phyloP scores from a whole-genome alignment of 352 stramenopile species.

The Pythium biforme region DNA sequence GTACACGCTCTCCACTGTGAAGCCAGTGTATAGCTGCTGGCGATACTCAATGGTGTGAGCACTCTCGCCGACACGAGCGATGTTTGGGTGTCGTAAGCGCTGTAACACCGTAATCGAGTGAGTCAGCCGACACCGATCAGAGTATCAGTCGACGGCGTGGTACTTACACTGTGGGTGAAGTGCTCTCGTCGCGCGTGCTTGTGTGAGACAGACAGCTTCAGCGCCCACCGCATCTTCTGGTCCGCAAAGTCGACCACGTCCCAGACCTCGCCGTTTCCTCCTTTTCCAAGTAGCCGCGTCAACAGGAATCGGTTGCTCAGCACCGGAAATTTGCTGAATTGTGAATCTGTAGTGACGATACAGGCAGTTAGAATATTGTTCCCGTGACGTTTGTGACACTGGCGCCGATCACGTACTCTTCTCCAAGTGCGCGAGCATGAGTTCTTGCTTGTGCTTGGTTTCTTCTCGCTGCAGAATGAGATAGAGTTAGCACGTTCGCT shows the following conservation, averaged over 20 bases:
- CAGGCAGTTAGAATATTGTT: background rate
- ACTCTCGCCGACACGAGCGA: slow-evolving; percentile 57
- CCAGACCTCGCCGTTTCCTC: slow-evolving; percentile 81
- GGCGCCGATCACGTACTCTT: slow-evolving; percentile 37
- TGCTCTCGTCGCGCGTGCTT: slow-evolving; percentile 69
- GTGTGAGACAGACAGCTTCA: slow-evolving; percentile 76
- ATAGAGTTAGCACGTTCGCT: background rate
- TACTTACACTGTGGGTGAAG: slow-evolving; percentile 68
- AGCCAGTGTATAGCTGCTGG: slow-evolving; percentile 71
- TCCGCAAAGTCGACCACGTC: slow-evolving; percentile 76
- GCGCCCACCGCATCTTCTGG: slow-evolving; percentile 51
- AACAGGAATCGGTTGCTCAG: slow-evolving; percentile 69
- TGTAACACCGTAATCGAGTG: slow-evolving; percentile 20
- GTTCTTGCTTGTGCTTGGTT: slow-evolving; percentile 72
- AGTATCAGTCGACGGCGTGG: background rate
- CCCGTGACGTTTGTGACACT: background rate
- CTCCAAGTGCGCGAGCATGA: slow-evolving; percentile 70
- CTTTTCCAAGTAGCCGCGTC: slow-evolving; percentile 62
- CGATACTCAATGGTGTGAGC: slow-evolving; percentile 66
- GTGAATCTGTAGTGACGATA: slow-evolving; percentile 37
- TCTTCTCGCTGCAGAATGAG: slow-evolving; percentile 47
- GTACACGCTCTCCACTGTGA: slow-evolving; percentile 70
- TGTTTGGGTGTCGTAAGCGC: slow-evolving; percentile 69
- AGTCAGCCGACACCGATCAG: background rate
- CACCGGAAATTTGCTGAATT: slow-evolving; percentile 73